Base-by-base conservation (phyloP, 2,329 filamentous ascomycete species). In the Penicillium italicum region DNA sequence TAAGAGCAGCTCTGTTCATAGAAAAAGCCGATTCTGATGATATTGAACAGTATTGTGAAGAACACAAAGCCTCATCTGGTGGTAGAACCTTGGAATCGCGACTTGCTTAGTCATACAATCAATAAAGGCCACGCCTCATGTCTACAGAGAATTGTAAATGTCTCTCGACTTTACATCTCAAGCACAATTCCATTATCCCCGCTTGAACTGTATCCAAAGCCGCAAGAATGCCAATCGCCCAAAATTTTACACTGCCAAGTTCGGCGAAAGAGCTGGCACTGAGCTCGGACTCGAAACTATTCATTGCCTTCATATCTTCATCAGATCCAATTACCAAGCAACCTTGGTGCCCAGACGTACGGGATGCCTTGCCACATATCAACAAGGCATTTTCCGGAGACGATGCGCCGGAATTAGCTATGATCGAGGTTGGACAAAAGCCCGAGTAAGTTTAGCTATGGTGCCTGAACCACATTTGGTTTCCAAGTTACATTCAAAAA, bases 281-380 rank as follows among this genome's bases (percentile, higher is more conserved):
- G 12, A 45, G 46, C 12, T 24, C 58, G 20, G 49, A 49, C 40
- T 64, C 69, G 1, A 63, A 57, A 14, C 44, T 69, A 3, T 76
- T 74, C 59, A 50, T 76, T 43, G 64, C 70, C n/a, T 76, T 76
- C 59, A 65, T 71, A 33, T 69, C 74, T 2, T 74, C 71, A 31
- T 44, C 67, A 33, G 72, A 75, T 41, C 67, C 72, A 8, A 56
- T 57, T 3, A 76, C 74, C 18, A 65, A 66, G 8, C 61, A 71
- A 53, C 65, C 74, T 4, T 76, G 74, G 74, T 76, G 74, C 24
- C 74, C 74, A 0, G 74, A 76, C 48, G 74, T 76, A 26, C 66
- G 71, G 14, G 70, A 69, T 9, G 71, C 74, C 0, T 54, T 74
- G 51, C 73, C 73, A 0, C 53, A 65, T 41, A 63, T 76, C 22